Base-by-base conservation (phyloP, 1,284 basidiomycete species). In the Sporisorium graminicola region DNA sequence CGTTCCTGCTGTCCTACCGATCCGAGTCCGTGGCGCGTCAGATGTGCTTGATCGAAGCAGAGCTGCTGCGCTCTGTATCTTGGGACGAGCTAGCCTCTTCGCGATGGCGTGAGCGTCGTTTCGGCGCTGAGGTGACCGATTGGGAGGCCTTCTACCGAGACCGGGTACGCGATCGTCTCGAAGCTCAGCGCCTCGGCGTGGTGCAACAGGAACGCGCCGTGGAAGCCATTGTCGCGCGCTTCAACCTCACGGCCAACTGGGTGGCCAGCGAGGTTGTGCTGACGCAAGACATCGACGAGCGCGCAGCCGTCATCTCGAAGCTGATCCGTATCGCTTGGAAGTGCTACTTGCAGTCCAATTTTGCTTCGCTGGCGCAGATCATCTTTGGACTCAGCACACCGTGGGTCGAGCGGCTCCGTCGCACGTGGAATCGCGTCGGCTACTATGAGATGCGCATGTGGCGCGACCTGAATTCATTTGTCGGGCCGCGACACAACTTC, bases 241-340 rank as follows among this genome's bases (percentile, higher is more conserved):
- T 95, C 87, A 94, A 95, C 82, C 87, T 95, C 61, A 90, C 94
- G 80, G 91, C 91, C 7, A 92, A 92, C 79, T 96, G 94, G 85
- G 90, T 92, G 7, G 88, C 91, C 18, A 92, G 92, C 22, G 94
- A 95, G 86, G 89, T 94, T 62, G 84, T 87, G 0, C 77, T 86
- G 4, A 87, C 87, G 24, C 78, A 79, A 22, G 82, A 77, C 58
- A 50, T 85, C 29, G 82, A 88, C 60, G 91, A 94, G 70, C 89
- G 94, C 20, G 89, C 89, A 18, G 82, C 88, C 47, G 87, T 95
- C 29, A 89, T 93, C 60, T 88, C 88, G 69, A 95, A 94, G 87
- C 91, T 95, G 82, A 92, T 96, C 77, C 90, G 93, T 33, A 88
- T 96, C 68, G 94, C 94, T 50, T 94, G 92, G 94, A 94, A 94